Conservation (phyloP, 768 basidiomycete species). For the Kwoniella dendrophila region DNA sequence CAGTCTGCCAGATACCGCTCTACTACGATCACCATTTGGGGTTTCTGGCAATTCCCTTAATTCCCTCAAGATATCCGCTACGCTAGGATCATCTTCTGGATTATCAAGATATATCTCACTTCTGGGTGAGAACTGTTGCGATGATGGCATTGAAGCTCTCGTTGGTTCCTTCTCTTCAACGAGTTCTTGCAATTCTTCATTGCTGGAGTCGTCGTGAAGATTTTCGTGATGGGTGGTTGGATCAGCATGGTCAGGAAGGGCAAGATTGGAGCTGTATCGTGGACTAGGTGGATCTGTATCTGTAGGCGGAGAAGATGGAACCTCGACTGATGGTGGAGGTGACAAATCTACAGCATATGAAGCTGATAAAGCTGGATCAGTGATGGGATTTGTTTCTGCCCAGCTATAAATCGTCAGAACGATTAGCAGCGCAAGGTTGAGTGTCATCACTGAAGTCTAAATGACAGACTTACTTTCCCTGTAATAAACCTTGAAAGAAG, state of each 20-base stretch:
- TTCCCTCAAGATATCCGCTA: conserved; percentile 35
- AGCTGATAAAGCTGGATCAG: conserved; percentile 65
- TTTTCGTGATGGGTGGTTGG: neutral
- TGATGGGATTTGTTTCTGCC: conserved; percentile 81
- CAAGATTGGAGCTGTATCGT: neutral
- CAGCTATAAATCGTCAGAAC: conserved; percentile 60
- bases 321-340: neutral
- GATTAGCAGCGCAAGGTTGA: too few relatives aligned
- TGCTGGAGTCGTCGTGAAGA: neutral
- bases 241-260: neutral
- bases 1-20: conserved; percentile 3
- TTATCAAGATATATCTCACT: conserved; percentile 37
- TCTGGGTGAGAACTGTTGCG: neutral
- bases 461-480: conserved; percentile 61
- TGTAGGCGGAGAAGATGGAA: conserved; percentile 21
- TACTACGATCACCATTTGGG: neutral
- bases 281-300: conserved; percentile 29
- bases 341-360: conserved; percentile 6
- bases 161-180: too few relatives aligned
- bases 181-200: too few relatives aligned
- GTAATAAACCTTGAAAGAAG: conserved; percentile 87
- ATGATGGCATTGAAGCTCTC: too few relatives aligned
- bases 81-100: conserved; percentile 24
- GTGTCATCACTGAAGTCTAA: too few relatives aligned
- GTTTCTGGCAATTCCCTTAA: conserved; percentile 35